Evolutionary conservation across 2,329 filamentous ascomycete species (phyloP).

Genomic region (Fusarium sp.): DNA sequence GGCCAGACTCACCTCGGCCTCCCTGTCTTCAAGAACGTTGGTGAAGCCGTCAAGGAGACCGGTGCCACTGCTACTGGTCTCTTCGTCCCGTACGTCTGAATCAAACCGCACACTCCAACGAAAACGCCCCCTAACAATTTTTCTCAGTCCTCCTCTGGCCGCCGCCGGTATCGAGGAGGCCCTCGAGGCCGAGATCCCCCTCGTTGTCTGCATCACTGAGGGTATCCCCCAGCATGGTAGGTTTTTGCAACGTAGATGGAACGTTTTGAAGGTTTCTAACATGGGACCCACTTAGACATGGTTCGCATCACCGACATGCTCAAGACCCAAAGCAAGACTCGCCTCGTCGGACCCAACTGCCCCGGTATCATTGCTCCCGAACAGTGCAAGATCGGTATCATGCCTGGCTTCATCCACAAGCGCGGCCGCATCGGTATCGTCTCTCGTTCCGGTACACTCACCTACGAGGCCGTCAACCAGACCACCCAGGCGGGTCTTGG

Average conservation of each 20-base stretch:
- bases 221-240: constrained; percentile 96
- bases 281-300: constrained; percentile 74
- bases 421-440: constrained; percentile 98
- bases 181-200: constrained; percentile 88
- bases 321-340: constrained; percentile 96
- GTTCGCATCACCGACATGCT: constrained; percentile 98
- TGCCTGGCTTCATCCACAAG: constrained; percentile 99
- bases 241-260: constrained; percentile 43
- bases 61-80: constrained; percentile 92
- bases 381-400: constrained; percentile 99
- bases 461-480: constrained; percentile 99
- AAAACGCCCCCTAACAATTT: constrained; percentile 16
- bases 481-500: constrained; percentile 96
- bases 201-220: constrained; percentile 98
- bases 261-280: constrained; percentile 20
- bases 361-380: constrained; percentile 94
- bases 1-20: constrained; percentile 87
- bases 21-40: constrained; percentile 91
- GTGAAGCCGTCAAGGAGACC: constrained; percentile 88
- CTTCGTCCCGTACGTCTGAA: constrained; percentile 84
- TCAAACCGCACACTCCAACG: constrained; percentile 1
- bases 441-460: constrained; percentile 96
- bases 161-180: constrained; percentile 97
- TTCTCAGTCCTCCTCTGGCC: constrained; percentile 82
- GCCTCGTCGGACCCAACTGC: constrained; percentile 97